phyloP scores from a whole-genome alignment of 2,329 filamentous ascomycete species.

The Botryotinia convoluta region DNA sequence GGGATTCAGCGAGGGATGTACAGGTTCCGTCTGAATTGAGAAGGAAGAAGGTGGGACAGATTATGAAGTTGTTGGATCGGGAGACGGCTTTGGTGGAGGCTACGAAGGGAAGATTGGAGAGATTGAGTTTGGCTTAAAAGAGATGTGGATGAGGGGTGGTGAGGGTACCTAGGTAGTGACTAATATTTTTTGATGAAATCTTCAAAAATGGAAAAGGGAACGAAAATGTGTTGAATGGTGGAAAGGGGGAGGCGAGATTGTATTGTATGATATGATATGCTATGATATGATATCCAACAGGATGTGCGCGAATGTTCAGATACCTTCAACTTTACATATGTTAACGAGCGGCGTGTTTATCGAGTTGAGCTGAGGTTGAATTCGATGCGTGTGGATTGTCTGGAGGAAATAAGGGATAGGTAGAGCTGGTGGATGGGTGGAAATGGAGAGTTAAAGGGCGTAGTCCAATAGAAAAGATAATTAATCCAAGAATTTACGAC shows the following conservation, averaged over 20 bases:
- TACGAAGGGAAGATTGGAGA: slow-evolving; percentile 60
- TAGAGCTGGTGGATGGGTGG: too few relatives aligned
- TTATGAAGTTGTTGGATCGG: slow-evolving; percentile 61
- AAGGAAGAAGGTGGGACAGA: slow-evolving; percentile 61
- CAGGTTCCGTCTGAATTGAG: slow-evolving; percentile 58
- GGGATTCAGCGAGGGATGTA: slow-evolving; percentile 31
- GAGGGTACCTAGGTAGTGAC: not conserved
- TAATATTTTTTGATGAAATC: not conserved
- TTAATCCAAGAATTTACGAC: not conserved
- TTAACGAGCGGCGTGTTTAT: not conserved
- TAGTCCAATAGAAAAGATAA: not conserved
- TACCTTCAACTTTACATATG: not conserved
- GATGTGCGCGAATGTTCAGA: not conserved
- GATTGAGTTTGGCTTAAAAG: slow-evolving; percentile 42
- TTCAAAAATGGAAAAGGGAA: not conserved
- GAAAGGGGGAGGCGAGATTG: not conserved
- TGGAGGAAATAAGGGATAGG: not conserved
- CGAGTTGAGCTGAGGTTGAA: not conserved
- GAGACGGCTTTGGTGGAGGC: slow-evolving; percentile 68
- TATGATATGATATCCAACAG: not conserved
- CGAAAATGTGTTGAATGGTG: not conserved
- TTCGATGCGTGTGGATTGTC: not conserved
- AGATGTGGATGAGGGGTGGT: not conserved
- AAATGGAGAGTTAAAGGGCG: not conserved
- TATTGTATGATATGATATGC: not conserved